Conservation (phyloP, 257 asterid species). For the Lycium barbarum region DNA sequence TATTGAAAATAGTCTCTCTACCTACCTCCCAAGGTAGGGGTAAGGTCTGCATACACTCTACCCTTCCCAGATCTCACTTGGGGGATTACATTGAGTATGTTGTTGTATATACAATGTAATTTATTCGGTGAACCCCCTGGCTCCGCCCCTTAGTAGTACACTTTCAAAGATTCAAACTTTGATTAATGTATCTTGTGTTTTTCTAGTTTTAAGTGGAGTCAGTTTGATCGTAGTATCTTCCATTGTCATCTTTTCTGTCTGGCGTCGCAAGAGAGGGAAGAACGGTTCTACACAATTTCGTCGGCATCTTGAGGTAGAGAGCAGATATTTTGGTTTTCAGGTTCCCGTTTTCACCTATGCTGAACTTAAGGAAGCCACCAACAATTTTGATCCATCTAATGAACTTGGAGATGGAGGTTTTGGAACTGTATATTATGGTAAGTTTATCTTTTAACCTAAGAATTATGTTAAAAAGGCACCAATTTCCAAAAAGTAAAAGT, state of each 20-base stretch:
- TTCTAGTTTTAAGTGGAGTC: constrained; percentile 36
- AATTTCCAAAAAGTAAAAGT: background rate
- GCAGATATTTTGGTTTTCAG: constrained; percentile 30
- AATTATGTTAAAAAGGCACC: background rate
- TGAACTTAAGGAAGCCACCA: constrained; percentile 28
- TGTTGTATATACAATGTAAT: too few species aligned
- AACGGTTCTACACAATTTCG: background rate
- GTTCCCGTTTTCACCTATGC: constrained; percentile 30
- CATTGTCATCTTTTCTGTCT: background rate
- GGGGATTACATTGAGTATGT: too few species aligned
- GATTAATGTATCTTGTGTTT: constrained; percentile 13
- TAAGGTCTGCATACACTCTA: too few species aligned
- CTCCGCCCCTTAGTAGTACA: background rate
- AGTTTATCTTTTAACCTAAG: constrained; percentile 15
- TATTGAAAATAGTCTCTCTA: too few species aligned
- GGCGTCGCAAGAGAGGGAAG: constrained; percentile 20
- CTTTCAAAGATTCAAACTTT: background rate
- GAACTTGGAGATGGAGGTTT: constrained; percentile 35
- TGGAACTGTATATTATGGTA: constrained; percentile 29
- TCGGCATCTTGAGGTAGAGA: constrained; percentile 10
- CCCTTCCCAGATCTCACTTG: too few species aligned
- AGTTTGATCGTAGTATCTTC: constrained; percentile 25
- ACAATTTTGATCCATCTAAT: constrained; percentile 26
- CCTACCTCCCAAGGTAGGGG: too few species aligned
- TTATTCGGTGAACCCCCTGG: too few species aligned